phyloP scores from a whole-genome alignment of 306 rosid species.

The Phaseolus lunatus region DNA sequence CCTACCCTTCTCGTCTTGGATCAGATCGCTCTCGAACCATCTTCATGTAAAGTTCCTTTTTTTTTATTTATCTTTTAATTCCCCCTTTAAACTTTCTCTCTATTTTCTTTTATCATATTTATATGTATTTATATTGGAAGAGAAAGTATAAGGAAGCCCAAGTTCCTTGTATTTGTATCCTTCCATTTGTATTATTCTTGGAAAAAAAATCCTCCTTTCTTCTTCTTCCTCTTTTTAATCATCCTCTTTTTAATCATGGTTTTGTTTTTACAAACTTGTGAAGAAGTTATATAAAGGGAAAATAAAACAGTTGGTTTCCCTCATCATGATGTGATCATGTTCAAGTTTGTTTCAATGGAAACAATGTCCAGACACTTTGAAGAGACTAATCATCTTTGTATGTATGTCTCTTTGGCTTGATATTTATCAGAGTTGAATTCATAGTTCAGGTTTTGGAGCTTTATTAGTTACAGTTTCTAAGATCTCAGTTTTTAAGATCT shows the following conservation, averaged over 20 bases:
- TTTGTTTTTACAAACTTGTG: not conserved
- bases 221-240: not conserved
- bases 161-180: not conserved
- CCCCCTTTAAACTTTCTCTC: too few relatives aligned
- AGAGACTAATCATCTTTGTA: not conserved
- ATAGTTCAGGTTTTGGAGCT: not conserved
- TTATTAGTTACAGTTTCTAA: not conserved
- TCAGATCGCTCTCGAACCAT: slow-evolving; percentile 55
- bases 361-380: not conserved
- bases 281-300: not conserved
- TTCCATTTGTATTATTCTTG: not conserved
- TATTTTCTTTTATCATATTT: not conserved
- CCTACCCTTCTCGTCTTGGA: slow-evolving; percentile 55
- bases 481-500: not conserved
- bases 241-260: not conserved
- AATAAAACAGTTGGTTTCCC: not conserved
- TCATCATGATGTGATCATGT: not conserved
- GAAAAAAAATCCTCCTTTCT: not conserved
- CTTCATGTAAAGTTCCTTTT: slow-evolving; percentile 42
- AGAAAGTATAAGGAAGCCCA: slow-evolving; percentile 13
- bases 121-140: not conserved
- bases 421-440: not conserved
- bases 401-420: not conserved
- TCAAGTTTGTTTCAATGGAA: not conserved
- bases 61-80: not conserved